Percentiles rank a stretch among this genome's conserved stretches.
These are phyloP conservation scores for Starmerella geochares DNA, from an alignment of 805 yeast genomes.

Conservation along the genomic window DNA sequence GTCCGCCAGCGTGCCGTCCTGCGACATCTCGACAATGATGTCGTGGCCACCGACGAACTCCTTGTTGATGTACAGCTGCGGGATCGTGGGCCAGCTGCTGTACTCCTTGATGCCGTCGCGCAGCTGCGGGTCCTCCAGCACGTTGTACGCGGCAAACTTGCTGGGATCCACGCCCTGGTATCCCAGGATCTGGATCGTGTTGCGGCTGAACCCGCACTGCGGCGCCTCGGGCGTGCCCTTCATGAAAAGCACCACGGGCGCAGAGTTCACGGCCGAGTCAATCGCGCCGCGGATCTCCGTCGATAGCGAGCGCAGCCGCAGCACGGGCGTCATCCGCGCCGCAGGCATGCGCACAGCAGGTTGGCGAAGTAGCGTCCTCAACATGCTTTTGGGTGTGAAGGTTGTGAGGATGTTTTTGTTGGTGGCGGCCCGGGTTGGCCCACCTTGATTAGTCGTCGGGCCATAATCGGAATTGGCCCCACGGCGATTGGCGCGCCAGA, in stretches of 20 bases:
- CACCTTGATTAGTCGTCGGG: background rate
- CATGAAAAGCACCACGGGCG: slow-evolving; percentile 95
- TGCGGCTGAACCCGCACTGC: slow-evolving; percentile 94
- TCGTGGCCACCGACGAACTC: slow-evolving; percentile 98
- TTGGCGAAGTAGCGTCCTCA: slow-evolving; percentile 15
- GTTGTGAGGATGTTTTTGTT: background rate
- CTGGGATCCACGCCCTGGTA: slow-evolving; percentile 95
- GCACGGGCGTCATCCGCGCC: background rate
- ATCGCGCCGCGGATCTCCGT: slow-evolving; percentile 76
- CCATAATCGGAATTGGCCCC: background rate
- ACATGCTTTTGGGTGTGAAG: slow-evolving; percentile 1
- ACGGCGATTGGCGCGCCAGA: slow-evolving; percentile 4
- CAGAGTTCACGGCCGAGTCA: slow-evolving; percentile 70
- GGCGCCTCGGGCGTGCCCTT: slow-evolving; percentile 98
- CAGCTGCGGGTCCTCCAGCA: slow-evolving; percentile 84
- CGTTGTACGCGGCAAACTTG: slow-evolving; percentile 95
- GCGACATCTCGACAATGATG: slow-evolving; percentile 80
- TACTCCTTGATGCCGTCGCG: slow-evolving; percentile 93
- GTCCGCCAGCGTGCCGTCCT: slow-evolving; percentile 76
- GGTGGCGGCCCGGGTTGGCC: background rate
- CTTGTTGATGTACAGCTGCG: slow-evolving; percentile 77
- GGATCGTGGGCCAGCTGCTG: slow-evolving; percentile 97
- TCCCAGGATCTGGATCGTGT: slow-evolving; percentile 85
- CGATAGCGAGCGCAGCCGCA: slow-evolving; percentile 44
- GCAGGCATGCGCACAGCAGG: slow-evolving; percentile 2